phyloP scores from a whole-genome alignment of 2,329 filamentous ascomycete genomes.

The Cladosporium sp. region DNA sequence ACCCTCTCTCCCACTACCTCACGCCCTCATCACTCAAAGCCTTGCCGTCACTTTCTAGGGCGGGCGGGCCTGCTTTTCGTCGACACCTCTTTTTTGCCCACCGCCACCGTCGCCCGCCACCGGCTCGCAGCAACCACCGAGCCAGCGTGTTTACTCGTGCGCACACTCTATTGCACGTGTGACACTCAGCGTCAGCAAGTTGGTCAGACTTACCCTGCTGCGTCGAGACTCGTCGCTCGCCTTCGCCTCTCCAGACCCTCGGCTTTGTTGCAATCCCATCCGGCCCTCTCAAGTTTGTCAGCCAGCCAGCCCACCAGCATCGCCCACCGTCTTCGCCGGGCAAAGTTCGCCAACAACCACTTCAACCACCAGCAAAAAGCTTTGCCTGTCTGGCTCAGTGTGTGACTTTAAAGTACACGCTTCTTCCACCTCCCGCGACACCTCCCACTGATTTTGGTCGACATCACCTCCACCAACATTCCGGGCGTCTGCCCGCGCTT shows the following conservation, averaged over 20 bases:
- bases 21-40: neutral
- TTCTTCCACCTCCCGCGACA: neutral
- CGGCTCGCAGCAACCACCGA: neutral
- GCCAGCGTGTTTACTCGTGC: too few relatives aligned
- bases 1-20: conserved; percentile 5
- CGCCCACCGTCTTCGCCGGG: neutral
- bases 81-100: too few relatives aligned
- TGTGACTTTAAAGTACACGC: neutral
- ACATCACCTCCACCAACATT: neutral
- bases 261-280: conserved; percentile 10
- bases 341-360: neutral
- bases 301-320: conserved; percentile 8
- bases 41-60: neutral
- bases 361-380: neutral
- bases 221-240: neutral
- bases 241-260: conserved; percentile 7
- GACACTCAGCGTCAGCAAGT: too few relatives aligned
- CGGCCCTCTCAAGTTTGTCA: conserved; percentile 9
- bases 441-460: conserved; percentile 5
- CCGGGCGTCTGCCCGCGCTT: conserved; percentile 11
- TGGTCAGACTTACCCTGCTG: neutral
- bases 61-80: too few relatives aligned
- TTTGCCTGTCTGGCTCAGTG: neutral
- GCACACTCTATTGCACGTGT: too few relatives aligned
- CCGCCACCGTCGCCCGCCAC: neutral